Base-by-base conservation (phyloP, 164 flowering plant genomes). In the Platanus orientalis region DNA sequence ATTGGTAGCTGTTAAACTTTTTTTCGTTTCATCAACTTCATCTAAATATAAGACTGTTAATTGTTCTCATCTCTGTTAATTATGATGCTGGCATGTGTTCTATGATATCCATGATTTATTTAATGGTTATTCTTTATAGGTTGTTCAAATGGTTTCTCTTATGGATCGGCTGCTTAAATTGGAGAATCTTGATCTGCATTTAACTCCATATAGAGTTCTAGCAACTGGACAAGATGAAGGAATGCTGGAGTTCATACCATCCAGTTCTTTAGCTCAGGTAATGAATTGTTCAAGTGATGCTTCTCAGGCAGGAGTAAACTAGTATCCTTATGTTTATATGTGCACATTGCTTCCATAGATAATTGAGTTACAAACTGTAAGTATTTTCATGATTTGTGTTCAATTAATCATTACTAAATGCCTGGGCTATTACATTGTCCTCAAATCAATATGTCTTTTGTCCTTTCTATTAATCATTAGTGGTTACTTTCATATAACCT, bases 221-320 rank as follows among this genome's bases (percentile, higher is more conserved):
- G 99, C 99, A 62, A 95, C 99, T 65, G 97, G 97, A 49, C 98
- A 88, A 70, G 98, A 95, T 75, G 99, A 95, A 76, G 99, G 99
- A 67, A 88, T 95, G 97, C 54, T 90, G 68, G 98, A 95, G 70
- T 95, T 92, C 71, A 95, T 95, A 70, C 99, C 98, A 57, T 95
- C 99, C 17, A 89, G 90, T 69, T 87, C 99, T 66, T 79, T 95
- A 71, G 98, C 98, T 6, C 96, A 85, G 96, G 99, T 92, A 67
- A 67, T 42, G 32, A 17, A 9, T 24, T 12, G 6, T 52, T 39
- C 28, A 7, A 2, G n/a, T 42, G 16, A 21, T 60, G 34, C 2
- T 52, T 29, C 10, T 28, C 3, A 21, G 54, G 30, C 48, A 30
- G 55, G 12, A n/a, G n/a, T n/a, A n/a, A n/a, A n/a, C n/a, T n/a